Conservation (phyloP, 2,329 filamentous ascomycete genomes). For the Penicillium sp. region DNA sequence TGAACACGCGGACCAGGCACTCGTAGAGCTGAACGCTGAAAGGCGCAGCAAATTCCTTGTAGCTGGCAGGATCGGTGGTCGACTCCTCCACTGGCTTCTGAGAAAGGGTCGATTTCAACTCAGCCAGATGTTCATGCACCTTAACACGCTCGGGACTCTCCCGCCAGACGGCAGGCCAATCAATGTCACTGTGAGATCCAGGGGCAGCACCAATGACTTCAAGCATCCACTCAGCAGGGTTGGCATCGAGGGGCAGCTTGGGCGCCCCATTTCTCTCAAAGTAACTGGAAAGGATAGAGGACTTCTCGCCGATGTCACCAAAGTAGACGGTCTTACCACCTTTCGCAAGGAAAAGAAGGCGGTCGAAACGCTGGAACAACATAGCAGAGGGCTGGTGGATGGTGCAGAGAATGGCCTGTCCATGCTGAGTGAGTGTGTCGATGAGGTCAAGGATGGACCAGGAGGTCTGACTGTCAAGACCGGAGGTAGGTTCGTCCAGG, state of each 20-base stretch:
- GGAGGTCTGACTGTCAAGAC: slow-evolving; percentile 86
- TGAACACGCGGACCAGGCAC: slow-evolving; percentile 70
- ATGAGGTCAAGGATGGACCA: slow-evolving; percentile 87
- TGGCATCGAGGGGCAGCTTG: slow-evolving; percentile 56
- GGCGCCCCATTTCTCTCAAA: slow-evolving; percentile 62
- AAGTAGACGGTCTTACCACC: slow-evolving; percentile 67
- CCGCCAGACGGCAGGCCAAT: slow-evolving; percentile 62
- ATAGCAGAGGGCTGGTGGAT: slow-evolving; percentile 97
- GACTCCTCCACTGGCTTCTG: slow-evolving; percentile 37
- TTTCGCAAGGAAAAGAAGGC: slow-evolving; percentile 58
- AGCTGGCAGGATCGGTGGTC: slow-evolving; percentile 49
- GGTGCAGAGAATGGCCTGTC: slow-evolving; percentile 91
- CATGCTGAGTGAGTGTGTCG: slow-evolving; percentile 81
- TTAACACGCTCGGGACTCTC: slow-evolving; percentile 52
- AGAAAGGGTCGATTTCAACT: slow-evolving; percentile 42
- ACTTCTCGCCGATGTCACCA: slow-evolving; percentile 60
- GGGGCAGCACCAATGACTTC: slow-evolving; percentile 56
- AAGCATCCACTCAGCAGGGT: slow-evolving; percentile 73
- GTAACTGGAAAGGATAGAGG: slow-evolving; percentile 54
- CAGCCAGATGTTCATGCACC: slow-evolving; percentile 55
- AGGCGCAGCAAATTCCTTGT: slow-evolving; percentile 74
- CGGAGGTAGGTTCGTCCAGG: slow-evolving; percentile 90
- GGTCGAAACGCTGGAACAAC: slow-evolving; percentile 80
- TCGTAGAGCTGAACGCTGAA: slow-evolving; percentile 63
- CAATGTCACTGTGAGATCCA: slow-evolving; percentile 57